Percentiles rank a stretch among this genome's conserved stretches.
Conservation (phyloP, 306 rosid genomes). For the Elaeagnus macrophylla region DNA sequence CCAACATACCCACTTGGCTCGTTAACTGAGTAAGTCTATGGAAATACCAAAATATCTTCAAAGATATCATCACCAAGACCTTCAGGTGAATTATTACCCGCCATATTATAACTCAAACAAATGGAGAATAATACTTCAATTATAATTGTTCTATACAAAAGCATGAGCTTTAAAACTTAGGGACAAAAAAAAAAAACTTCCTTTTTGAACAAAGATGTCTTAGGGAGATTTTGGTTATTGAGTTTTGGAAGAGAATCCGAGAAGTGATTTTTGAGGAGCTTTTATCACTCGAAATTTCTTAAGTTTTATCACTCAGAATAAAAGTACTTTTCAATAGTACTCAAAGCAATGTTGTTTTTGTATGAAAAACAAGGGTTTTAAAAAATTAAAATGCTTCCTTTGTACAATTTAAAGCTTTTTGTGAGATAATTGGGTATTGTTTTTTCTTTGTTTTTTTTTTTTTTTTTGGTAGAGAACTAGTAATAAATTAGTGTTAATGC, state of each 20-base stretch:
- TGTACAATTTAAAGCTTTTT: neutral
- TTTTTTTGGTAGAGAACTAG: too few species aligned
- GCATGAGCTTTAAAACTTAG: neutral
- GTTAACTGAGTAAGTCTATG: constrained; percentile 23
- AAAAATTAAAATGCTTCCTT: neutral
- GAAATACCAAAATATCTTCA: constrained; percentile 74
- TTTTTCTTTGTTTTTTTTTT: too few species aligned
- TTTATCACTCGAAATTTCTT: too few species aligned
- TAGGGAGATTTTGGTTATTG: neutral
- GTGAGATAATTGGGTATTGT: neutral
- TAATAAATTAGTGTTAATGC: too few species aligned
- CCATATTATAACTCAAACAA: constrained; percentile 32
- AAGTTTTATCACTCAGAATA: too few species aligned
- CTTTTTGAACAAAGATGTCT: neutral
- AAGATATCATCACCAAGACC: constrained; percentile 81
- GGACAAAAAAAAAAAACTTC: neutral
- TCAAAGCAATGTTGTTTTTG: too few species aligned
- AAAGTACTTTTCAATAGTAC: too few species aligned
- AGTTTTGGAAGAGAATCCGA: neutral
- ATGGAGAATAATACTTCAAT: neutral
- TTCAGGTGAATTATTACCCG: constrained; percentile 51
- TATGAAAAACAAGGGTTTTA: too few species aligned
- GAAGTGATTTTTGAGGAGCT: neutral
- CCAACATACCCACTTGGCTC: constrained; percentile 27
- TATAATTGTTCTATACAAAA: neutral